A percentile compares a stretch with the other conserved stretches of the same genome.
Conservation (phyloP, 495 filamentous ascomycete species). For the Niebla homalea region DNA sequence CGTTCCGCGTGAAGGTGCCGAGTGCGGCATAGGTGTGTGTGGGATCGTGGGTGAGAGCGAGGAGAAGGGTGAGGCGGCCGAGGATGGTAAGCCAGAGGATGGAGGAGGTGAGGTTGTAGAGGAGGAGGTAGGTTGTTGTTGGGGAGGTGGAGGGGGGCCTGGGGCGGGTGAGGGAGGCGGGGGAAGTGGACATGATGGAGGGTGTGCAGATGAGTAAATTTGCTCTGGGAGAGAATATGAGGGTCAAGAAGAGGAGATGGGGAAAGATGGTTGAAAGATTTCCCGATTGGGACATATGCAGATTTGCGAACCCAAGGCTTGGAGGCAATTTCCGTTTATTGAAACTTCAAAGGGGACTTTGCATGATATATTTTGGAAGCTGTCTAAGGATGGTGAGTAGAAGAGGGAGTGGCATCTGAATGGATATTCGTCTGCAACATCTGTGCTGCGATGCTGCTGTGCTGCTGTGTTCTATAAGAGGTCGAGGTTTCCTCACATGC, state of each 20-base stretch:
- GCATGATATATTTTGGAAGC: background rate
- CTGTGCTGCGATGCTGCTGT: too few species aligned
- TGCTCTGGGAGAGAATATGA: too few species aligned
- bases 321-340: too few species aligned
- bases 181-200: background rate
- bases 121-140: constrained; percentile 46
- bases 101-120: constrained; percentile 70
- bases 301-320: too few species aligned
- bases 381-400: too few species aligned
- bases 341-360: too few species aligned
- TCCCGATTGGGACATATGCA: background rate
- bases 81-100: constrained; percentile 64
- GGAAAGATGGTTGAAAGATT: background rate
- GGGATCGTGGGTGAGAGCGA: constrained; percentile 30
- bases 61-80: constrained; percentile 38
- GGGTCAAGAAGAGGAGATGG: too few species aligned
- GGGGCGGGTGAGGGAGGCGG: background rate
- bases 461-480: too few species aligned
- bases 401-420: too few species aligned
- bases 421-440: too few species aligned
- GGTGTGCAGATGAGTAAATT: background rate
- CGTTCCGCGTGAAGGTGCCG: constrained; percentile 56
- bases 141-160: background rate
- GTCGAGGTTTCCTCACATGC: too few species aligned
- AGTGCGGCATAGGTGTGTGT: constrained; percentile 38